Evolutionary conservation across 164 flowering plant species (phyloP), one percentile per base, ranked within the genome.

Genomic region (Sextonia rubra): DNA sequence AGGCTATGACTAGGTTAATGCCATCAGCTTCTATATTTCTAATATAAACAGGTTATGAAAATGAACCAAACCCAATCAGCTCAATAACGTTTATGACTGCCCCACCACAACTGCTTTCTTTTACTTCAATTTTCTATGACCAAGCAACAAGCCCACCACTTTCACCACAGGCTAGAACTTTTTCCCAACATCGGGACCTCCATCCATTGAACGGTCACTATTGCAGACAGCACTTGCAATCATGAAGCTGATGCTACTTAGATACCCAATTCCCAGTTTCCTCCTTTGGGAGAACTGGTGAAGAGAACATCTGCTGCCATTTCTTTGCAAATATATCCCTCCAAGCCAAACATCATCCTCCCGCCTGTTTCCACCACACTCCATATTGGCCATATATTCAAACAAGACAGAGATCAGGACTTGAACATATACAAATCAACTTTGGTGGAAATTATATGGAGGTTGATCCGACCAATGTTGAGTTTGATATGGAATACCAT

Each of bases 401-500:
- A 64, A 7, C 48, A n/a, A 20, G 15, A 49, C 20, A 12, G n/a
- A 4, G 20, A 65, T 18, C 49, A 56, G 24, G 55, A 55, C 32
- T 65, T 23, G 60, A 20, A 22, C 63, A 63, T 69, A 49, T 62
- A 74, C 62, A 48, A 14, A 62, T 26, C 47, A 65, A 12, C 47
- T 58, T 22, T 56, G 20, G n/a, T 29, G 7, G 24, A 32, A 64
- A 22, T 58, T 30, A 70, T 11, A 18, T 8, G 47, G 18, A 69
- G 56, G 71, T 55, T 29, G 62, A 26, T 29, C n/a, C 26, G 11
- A 25, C 12, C 64, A 1, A 2, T 44, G 26, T 14, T 9, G 15
- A 12, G 60, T 17, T 55, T 5, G 25, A 48, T 47, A 69, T 64
- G 71, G 79, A 74, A 74, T 62, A 69, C 78, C 81, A 76, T 73